Conservation (phyloP, 2,329 filamentous ascomycete species). For the Curvularia hawaiiensis region DNA sequence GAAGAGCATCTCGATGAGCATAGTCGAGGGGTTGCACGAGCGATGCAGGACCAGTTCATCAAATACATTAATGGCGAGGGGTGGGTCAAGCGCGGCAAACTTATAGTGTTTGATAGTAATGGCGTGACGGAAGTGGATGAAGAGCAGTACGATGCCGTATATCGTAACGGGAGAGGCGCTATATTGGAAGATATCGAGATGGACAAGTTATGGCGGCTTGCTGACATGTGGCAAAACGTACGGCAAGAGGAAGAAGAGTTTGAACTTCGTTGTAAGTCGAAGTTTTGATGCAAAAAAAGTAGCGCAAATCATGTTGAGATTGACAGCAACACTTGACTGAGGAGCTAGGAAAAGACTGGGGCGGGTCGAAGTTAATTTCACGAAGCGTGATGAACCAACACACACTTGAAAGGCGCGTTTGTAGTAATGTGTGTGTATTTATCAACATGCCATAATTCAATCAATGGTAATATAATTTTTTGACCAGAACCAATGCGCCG, state of each 20-base stretch:
- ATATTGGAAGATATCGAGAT: conserved; percentile 27
- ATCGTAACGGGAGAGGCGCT: conserved; percentile 28
- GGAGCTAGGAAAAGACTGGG: not conserved
- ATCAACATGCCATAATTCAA: conserved; percentile 1
- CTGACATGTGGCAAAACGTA: conserved; percentile 39
- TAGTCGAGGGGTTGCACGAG: conserved; percentile 14
- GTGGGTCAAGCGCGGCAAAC: conserved; percentile 26
- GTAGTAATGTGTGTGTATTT: not conserved
- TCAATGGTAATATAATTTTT: not conserved
- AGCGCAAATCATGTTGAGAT: not conserved
- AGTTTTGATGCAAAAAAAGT: conserved; percentile 1
- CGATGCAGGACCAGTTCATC: conserved; percentile 35
- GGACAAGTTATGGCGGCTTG: conserved; percentile 31
- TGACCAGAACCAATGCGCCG: not conserved
- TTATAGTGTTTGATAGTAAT: conserved; percentile 27
- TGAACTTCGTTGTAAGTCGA: not conserved
- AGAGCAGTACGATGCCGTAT: conserved; percentile 29
- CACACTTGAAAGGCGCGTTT: not conserved
- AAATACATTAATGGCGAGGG: conserved; percentile 31
- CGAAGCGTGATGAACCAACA: not conserved
- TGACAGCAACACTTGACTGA: not conserved
- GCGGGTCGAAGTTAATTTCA: not conserved
- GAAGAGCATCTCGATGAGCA: conserved; percentile 21
- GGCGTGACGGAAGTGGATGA: conserved; percentile 22
- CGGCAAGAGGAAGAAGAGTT: conserved; percentile 22